Evolutionary conservation across 176 grass and related monocot genomes (phyloP).

Genomic region (Oryza coarctata): DNA sequence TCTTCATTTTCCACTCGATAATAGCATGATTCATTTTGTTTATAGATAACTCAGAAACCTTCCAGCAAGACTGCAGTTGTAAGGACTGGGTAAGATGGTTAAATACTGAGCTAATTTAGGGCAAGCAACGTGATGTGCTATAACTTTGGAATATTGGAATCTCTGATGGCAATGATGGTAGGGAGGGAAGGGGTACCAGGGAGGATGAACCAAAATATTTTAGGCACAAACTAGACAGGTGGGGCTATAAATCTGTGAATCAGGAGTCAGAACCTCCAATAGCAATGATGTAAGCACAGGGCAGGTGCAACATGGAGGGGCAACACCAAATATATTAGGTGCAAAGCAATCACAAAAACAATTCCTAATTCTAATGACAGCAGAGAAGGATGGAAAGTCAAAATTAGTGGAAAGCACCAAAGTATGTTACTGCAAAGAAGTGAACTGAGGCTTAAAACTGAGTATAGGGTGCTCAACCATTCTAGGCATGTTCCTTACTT

Average conservation of each 20-base stretch:
- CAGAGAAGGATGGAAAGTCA: background rate
- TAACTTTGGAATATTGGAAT: slow-evolving; percentile 27
- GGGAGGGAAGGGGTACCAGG: slow-evolving; percentile 4
- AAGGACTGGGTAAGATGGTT: slow-evolving; percentile 7
- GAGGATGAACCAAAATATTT: slow-evolving; percentile 21
- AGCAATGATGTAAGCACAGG: slow-evolving; percentile 36
- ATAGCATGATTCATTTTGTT: background rate
- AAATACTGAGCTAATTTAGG: slow-evolving; percentile 11
- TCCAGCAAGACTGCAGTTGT: background rate
- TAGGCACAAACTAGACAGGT: slow-evolving; percentile 10
- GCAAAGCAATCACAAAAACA: slow-evolving; percentile 27
- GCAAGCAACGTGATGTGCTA: slow-evolving; percentile 6
- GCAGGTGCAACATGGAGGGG: slow-evolving; percentile 1
- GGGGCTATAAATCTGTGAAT: background rate
- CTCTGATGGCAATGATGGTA: slow-evolving; percentile 18
- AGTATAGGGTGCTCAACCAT: background rate
- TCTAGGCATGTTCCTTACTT: slow-evolving; percentile 7
- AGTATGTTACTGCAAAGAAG: background rate
- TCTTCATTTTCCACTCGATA: background rate
- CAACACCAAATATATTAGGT: slow-evolving; percentile 20
- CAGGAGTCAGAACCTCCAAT: slow-evolving; percentile 23
- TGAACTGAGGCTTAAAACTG: background rate
- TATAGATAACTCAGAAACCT: slow-evolving; percentile 15
- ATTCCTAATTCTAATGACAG: slow-evolving; percentile 26
- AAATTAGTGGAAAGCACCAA: slow-evolving; percentile 6